phyloP scores from a whole-genome alignment of 805 yeast genomes.

The Cyberlindnera veronae region DNA sequence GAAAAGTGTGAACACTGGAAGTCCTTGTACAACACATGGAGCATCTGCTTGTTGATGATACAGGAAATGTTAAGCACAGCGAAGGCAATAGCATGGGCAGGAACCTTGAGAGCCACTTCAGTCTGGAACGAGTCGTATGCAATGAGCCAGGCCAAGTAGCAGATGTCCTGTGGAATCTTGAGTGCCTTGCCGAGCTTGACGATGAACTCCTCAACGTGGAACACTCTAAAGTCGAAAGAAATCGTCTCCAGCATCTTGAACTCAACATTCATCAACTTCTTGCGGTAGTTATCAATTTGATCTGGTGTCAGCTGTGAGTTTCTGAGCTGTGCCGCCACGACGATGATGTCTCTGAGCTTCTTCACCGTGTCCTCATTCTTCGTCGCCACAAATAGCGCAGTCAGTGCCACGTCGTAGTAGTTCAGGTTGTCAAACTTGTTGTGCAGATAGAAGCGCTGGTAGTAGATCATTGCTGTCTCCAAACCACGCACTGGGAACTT shows the following conservation, averaged over 20 bases:
- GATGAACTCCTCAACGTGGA: conserved; percentile 62
- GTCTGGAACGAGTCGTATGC: conserved; percentile 71
- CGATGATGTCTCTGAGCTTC: conserved; percentile 60
- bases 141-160: conserved; percentile 68
- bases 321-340: conserved; percentile 35
- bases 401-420: conserved; percentile 60
- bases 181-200: conserved; percentile 56
- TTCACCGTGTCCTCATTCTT: conserved; percentile 85
- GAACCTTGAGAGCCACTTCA: conserved; percentile 62
- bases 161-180: conserved; percentile 41
- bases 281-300: conserved; percentile 51
- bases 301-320: conserved; percentile 29
- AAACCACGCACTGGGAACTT: conserved; percentile 70
- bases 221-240: conserved; percentile 75
- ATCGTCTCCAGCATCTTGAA: conserved; percentile 71
- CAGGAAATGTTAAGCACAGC: conserved; percentile 61
- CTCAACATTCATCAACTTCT: conserved; percentile 57
- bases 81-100: conserved; percentile 73
- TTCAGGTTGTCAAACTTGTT: conserved; percentile 53
- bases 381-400: conserved; percentile 66
- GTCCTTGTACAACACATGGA: conserved; percentile 14
- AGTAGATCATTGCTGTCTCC: conserved; percentile 66
- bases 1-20: conserved; percentile 22
- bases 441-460: conserved; percentile 67
- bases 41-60: conserved; percentile 38